A percentile compares a stretch with the other conserved stretches of the same genome.
Conservation (phyloP, 163 green algal genomes). For the Smithsoniella earleae region DNA sequence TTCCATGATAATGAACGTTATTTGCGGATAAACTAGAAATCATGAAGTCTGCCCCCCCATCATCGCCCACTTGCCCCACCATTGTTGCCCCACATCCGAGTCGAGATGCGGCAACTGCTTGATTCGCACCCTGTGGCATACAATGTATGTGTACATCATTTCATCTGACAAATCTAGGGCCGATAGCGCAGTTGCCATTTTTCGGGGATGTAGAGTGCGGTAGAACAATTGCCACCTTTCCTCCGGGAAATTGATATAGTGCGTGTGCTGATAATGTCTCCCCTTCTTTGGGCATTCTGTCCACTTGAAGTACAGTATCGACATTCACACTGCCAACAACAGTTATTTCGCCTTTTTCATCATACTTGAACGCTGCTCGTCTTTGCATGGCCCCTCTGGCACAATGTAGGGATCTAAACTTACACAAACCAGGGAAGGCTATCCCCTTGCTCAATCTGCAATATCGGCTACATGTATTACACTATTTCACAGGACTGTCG, state of each 20-base stretch:
- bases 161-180: not conserved
- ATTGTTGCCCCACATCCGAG: conserved; percentile 69
- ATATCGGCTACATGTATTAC: too few relatives aligned
- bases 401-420: too few relatives aligned
- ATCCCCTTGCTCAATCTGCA: too few relatives aligned
- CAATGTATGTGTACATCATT: not conserved
- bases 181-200: conserved; percentile 12
- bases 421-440: too few relatives aligned
- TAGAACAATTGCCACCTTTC: conserved; percentile 57
- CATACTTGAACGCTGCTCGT: too few relatives aligned
- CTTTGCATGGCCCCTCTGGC: too few relatives aligned
- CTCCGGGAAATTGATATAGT: conserved; percentile 62
- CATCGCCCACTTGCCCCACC: conserved; percentile 62
- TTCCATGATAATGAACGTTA: conserved; percentile 51
- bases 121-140: conserved; percentile 69
- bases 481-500: too few relatives aligned
- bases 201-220: not conserved
- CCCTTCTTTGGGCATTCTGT: conserved; percentile 60
- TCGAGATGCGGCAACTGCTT: conserved; percentile 69
- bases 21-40: conserved; percentile 40
- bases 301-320: conserved; percentile 64
- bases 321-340: conserved; percentile 76
- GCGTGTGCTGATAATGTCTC: conserved; percentile 65
- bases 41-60: conserved; percentile 66
- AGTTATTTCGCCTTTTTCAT: too few relatives aligned